phyloP scores from a whole-genome alignment of 2,329 filamentous ascomycete genomes.

The Microsporum audouinii region DNA sequence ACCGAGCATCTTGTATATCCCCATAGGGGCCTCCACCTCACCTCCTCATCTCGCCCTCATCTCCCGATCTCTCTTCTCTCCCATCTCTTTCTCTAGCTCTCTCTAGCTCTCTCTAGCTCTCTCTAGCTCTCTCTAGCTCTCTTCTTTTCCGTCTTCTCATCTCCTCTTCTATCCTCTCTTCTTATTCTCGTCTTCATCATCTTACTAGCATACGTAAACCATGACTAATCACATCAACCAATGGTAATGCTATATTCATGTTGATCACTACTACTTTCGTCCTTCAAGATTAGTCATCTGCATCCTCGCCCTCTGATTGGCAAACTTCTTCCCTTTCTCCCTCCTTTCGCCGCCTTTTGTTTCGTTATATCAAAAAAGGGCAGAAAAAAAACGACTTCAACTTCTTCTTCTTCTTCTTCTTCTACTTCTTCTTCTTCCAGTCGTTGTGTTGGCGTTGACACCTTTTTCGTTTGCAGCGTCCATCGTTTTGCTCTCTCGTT shows the following conservation, averaged over 20 bases:
- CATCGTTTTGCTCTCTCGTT: neutral
- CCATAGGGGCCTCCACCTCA: too few species aligned
- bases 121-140: neutral
- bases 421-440: slow-evolving; percentile 10
- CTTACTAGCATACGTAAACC: neutral
- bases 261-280: neutral
- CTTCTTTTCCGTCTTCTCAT: neutral
- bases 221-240: neutral
- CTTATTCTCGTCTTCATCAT: neutral
- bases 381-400: neutral
- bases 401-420: neutral
- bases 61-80: neutral
- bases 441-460: slow-evolving; percentile 12
- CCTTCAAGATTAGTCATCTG: neutral
- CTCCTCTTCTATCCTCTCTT: neutral
- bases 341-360: neutral
- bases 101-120: neutral
- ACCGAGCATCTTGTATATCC: too few species aligned
- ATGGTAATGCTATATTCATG: neutral
- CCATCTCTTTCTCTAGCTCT: slow-evolving; percentile 1
- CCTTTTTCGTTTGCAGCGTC: neutral
- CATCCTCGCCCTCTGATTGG: neutral
- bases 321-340: neutral
- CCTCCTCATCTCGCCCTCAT: too few species aligned
- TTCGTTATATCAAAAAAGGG: neutral